Evolutionary conservation across 257 asterid species (phyloP), one percentile per base, ranked within the genome.

Genomic region (Rauvolfia tetraphylla): DNA sequence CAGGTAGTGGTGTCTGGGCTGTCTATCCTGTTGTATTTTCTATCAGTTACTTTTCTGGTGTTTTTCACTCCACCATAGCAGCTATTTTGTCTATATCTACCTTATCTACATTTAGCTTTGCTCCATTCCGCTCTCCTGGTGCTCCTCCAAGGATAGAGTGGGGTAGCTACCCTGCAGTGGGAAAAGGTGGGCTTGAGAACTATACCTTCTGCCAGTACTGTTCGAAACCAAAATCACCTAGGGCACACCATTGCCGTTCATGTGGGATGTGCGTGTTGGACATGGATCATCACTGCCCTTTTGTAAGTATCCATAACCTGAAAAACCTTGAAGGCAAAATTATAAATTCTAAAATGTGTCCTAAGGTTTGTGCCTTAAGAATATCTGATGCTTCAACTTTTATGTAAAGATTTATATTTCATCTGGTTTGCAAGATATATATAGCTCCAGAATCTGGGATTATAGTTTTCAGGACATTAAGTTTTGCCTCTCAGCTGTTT

Each of bases 241-340:
- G 92, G 79, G 83, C 95, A 10, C 99, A 95, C 84, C 99, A 95
- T 74, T 95, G 99, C 76, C 93, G 97, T 66, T 88, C 99, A 9
- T 95, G 99, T 75, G 96, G 97, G 73, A 89, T 79, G 75, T 95
- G 98, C 73, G 80, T 95, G 78, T 74, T 89, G 84, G 95, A 91
- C 87, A 95, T 92, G 99, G 99, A 95, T 86, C 99, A 95, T 89
- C 99, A 95, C 84, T 95, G 99, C 85, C 98, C 99, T 80, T 95
- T 95, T 80, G 98, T 95, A 86, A 92, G 98, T 90, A 63, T 75
- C 74, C 38, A 5, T 42, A 56, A 58, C 49, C 38, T 63, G 23
- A 63, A 78, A 42, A 77, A 29, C 41, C 34, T 65, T 36, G 48
- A 3, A 34, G 8, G 31, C 17, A 15, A n/a, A 33, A 20, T n/a